These are phyloP conservation scores for Annulohypoxylon moriforme DNA, from an alignment of 495 filamentous ascomycete genomes.

Conservation along the genomic window DNA sequence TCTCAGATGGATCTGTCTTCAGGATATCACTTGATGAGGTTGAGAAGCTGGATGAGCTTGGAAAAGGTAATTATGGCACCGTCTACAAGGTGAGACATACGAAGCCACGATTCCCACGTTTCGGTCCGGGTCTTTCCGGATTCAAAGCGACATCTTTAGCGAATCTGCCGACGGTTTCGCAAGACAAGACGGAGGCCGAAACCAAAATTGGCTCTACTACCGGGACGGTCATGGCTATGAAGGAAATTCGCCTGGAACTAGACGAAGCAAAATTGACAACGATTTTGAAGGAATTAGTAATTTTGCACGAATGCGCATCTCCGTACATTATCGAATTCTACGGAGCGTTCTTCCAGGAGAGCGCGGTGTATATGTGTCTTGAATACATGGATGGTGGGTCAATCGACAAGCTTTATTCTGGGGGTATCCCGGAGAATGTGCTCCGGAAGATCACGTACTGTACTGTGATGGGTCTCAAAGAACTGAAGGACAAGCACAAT, in stretches of 20 bases:
- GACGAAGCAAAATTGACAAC: conserved; percentile 96
- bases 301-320: conserved; percentile 92
- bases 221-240: conserved; percentile 97
- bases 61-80: conserved; percentile 98
- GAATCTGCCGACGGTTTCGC: conserved; percentile 48
- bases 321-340: conserved; percentile 99
- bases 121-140: conserved; percentile 78
- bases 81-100: conserved; percentile 96
- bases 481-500: conserved; percentile 97
- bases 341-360: conserved; percentile 98
- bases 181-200: conserved; percentile 46
- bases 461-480: conserved; percentile 90
- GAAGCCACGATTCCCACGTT: conserved; percentile 78
- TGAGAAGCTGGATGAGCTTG: conserved; percentile 92
- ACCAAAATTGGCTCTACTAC: conserved; percentile 54
- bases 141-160: conserved; percentile 58
- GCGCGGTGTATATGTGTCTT: conserved; percentile 98
- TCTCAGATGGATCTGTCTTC: conserved; percentile 89
- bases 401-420: conserved; percentile 95
- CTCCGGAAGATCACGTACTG: conserved; percentile 92
- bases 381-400: conserved; percentile 99
- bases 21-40: conserved; percentile 96
- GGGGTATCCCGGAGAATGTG: conserved; percentile 88
- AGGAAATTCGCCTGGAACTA: conserved; percentile 96
- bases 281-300: conserved; percentile 98